Conservation (phyloP, 1,284 basidiomycete species). For the Cutaneotrichosporon sp. region DNA sequence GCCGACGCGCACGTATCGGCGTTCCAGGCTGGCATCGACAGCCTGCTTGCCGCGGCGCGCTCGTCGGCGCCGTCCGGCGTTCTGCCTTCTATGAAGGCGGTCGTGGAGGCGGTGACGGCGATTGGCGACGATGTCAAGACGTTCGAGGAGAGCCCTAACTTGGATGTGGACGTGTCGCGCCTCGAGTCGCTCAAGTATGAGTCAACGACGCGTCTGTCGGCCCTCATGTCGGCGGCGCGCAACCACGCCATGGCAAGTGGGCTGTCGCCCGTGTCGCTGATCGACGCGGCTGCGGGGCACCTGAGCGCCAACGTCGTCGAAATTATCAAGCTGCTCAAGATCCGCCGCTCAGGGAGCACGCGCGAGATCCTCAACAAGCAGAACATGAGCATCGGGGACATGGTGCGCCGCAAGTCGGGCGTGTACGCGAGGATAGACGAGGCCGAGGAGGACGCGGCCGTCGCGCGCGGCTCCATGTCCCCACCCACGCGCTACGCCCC, state of each 20-base stretch:
- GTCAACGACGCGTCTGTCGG: conserved; percentile 84
- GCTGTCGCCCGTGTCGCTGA: conserved; percentile 87
- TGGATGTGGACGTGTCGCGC: conserved; percentile 68
- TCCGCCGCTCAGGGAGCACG: conserved; percentile 71
- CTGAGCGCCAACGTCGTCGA: conserved; percentile 87
- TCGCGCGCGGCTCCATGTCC: neutral
- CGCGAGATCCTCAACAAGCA: conserved; percentile 61
- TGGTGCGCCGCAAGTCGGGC: conserved; percentile 39
- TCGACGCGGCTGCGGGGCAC: conserved; percentile 96
- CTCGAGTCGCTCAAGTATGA: conserved; percentile 75
- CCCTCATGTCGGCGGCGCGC: conserved; percentile 85
- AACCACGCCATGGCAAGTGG: conserved; percentile 94
- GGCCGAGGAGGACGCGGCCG: conserved; percentile 9
- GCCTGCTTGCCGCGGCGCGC: conserved; percentile 62
- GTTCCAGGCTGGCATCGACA: conserved; percentile 89
- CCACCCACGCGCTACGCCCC: neutral
- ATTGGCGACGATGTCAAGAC: conserved; percentile 83
- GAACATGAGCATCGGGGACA: conserved; percentile 45
- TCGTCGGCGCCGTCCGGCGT: conserved; percentile 86
- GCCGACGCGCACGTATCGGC: conserved; percentile 88
- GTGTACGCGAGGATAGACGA: conserved; percentile 6
- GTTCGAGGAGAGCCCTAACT: conserved; percentile 70
- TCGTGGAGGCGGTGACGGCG: conserved; percentile 84
- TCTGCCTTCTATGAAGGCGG: conserved; percentile 87
- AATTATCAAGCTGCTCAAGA: conserved; percentile 73